Conservation (phyloP, 805 yeast genomes). For the Yarrowia porcina region DNA sequence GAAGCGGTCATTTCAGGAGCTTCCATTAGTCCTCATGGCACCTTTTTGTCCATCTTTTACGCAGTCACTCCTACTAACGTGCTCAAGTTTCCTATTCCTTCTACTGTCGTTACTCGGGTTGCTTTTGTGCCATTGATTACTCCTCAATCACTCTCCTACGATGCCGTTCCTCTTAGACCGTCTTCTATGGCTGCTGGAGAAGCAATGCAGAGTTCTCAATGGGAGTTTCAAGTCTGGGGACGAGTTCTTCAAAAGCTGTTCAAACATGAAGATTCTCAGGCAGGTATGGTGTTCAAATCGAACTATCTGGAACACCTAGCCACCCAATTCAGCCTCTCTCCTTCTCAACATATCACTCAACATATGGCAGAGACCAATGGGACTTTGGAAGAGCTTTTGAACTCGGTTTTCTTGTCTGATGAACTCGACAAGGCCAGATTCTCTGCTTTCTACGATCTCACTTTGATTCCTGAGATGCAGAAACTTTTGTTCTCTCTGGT, state of each 20-base stretch:
- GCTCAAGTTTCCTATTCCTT: slow-evolving; percentile 20
- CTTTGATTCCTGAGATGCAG: slow-evolving; percentile 14
- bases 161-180: slow-evolving; percentile 12
- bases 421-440: slow-evolving; percentile 14
- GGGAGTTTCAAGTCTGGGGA: slow-evolving; percentile 23
- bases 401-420: neutral
- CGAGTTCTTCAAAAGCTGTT: slow-evolving; percentile 3
- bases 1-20: slow-evolving; percentile 10
- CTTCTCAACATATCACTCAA: neutral
- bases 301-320: neutral
- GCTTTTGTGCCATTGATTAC: slow-evolving; percentile 11
- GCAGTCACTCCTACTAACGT: slow-evolving; percentile 2
- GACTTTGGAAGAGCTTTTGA: neutral
- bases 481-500: slow-evolving; percentile 5
- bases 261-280: slow-evolving; percentile 1
- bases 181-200: slow-evolving; percentile 12
- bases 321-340: neutral
- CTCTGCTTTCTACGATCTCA: slow-evolving; percentile 7
- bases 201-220: slow-evolving; percentile 11
- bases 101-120: slow-evolving; percentile 4
- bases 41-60: neutral
- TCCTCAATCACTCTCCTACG: neutral
- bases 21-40: neutral
- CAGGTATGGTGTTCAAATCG: slow-evolving; percentile 3
- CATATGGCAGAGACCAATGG: neutral